phyloP scores from a whole-genome alignment of 2,329 filamentous ascomycete species.

The Zelopaecilomyces penicillatus region DNA sequence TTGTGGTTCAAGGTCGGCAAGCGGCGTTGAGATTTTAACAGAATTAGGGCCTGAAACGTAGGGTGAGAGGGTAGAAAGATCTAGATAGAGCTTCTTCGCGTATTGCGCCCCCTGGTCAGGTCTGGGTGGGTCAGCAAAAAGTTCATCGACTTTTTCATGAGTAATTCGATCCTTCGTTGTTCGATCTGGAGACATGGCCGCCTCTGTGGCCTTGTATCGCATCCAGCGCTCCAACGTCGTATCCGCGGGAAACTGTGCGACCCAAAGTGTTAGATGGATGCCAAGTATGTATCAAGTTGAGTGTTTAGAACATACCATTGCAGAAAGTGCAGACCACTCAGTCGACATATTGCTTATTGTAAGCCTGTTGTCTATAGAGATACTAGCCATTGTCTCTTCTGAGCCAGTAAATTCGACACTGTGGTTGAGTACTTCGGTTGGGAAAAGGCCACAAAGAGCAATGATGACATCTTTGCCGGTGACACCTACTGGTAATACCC shows the following conservation, averaged over 20 bases:
- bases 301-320: not conserved
- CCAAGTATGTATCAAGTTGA: not conserved
- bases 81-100: slow-evolving; percentile 72
- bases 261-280: slow-evolving; percentile 1
- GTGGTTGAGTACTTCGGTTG: slow-evolving; percentile 84
- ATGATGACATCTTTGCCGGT: slow-evolving; percentile 93
- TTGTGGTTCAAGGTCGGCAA: not conserved
- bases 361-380: slow-evolving; percentile 65
- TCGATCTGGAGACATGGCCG: slow-evolving; percentile 47
- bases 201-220: slow-evolving; percentile 63
- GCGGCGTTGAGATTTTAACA: slow-evolving; percentile 48
- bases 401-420: slow-evolving; percentile 80
- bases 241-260: slow-evolving; percentile 65
- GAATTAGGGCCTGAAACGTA: slow-evolving; percentile 85
- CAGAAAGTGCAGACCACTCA: slow-evolving; percentile 59
- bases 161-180: slow-evolving; percentile 54
- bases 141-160: slow-evolving; percentile 63
- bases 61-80: slow-evolving; percentile 75
- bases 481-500: slow-evolving; percentile 67
- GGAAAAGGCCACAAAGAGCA: slow-evolving; percentile 78
- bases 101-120: slow-evolving; percentile 75
- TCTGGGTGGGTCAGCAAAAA: slow-evolving; percentile 55
- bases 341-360: slow-evolving; percentile 76
- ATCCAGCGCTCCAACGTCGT: slow-evolving; percentile 63
- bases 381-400: slow-evolving; percentile 63